Conservation (phyloP, 1,139 yeast genomes). For the Debaryomyces sp. region DNA sequence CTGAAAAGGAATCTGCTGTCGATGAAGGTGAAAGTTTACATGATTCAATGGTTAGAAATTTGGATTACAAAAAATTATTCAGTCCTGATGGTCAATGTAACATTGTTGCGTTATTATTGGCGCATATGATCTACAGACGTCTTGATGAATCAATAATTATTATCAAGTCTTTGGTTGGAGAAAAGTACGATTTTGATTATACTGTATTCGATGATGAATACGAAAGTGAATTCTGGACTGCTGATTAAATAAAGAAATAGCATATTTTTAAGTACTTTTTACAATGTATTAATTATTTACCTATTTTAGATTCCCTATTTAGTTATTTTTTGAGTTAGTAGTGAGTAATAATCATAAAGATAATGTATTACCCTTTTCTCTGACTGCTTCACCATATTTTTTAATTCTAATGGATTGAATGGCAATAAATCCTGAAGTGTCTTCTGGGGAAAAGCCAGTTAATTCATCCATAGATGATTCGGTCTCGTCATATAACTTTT, state of each 20-base stretch:
- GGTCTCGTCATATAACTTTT: conserved; percentile 94
- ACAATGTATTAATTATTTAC: conserved; percentile 3
- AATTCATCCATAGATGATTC: conserved; percentile 99
- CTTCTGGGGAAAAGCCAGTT: conserved; percentile 97
- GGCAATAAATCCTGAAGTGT: conserved; percentile 95
- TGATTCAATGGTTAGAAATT: conserved; percentile 13
- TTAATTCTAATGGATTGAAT: conserved; percentile 97
- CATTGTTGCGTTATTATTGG: conserved; percentile 31
- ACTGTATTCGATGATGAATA: conserved; percentile 2
- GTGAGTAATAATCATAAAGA: conserved; percentile 29
- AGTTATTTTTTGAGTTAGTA: not conserved
- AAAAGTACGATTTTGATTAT: conserved; percentile 21
- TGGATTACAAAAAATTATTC: conserved; percentile 32
- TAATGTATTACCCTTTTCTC: conserved; percentile 66
- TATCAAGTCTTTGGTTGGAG: conserved; percentile 41
- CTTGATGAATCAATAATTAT: conserved; percentile 34
- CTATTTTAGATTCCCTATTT: not conserved
- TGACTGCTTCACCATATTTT: conserved; percentile 95
- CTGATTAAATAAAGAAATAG: not conserved
- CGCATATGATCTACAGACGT: conserved; percentile 36
- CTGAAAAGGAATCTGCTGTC: conserved; percentile 5
- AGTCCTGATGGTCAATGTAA: conserved; percentile 38
- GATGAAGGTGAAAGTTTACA: conserved; percentile 8
- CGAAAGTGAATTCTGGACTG: not conserved
- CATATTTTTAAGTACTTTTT: not conserved